These are phyloP conservation scores for Carnegiea gigantea DNA, from an alignment of 179 eudicot genomes.

Conservation along the genomic window DNA sequence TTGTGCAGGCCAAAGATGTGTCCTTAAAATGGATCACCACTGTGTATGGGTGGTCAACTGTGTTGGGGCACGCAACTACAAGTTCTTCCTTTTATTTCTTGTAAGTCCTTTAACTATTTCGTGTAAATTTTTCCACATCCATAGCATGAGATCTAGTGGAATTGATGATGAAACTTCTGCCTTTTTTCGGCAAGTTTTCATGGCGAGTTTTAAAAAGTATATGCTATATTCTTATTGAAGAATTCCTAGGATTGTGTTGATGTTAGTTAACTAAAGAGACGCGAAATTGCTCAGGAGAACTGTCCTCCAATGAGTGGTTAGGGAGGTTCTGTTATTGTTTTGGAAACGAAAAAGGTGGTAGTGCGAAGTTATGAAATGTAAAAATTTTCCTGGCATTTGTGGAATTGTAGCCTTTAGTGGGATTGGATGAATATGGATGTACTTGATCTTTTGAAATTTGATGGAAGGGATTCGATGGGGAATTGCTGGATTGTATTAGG, in stretches of 20 bases:
- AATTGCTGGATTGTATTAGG: no score
- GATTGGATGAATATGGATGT: neutral
- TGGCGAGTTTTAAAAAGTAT: neutral
- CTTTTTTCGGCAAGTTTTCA: neutral
- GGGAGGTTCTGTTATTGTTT: neutral
- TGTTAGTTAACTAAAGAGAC: neutral
- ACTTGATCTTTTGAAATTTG: neutral
- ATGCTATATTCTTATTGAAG: neutral
- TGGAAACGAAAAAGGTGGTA: neutral
- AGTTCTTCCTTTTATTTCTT: conserved; percentile 82
- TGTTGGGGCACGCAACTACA: conserved; percentile 93
- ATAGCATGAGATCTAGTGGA: neutral
- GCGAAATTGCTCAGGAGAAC: neutral
- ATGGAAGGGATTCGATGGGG: neutral
- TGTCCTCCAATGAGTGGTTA: neutral
- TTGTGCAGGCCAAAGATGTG: conserved; percentile 83
- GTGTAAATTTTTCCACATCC: neutral
- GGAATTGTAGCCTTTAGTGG: neutral
- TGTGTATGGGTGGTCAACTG: conserved; percentile 98
- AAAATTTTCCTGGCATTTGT: neutral
- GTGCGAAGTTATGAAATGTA: neutral
- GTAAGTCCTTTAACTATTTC: conserved; percentile 34
- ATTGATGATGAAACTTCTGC: neutral
- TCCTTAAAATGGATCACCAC: conserved; percentile 97
- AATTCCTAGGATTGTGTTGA: neutral